A percentile compares a stretch with the other conserved stretches of the same genome.
These are phyloP conservation scores for Talaromyces sp. DNA, from an alignment of 2,329 filamentous ascomycete species.

Conservation along the genomic window DNA sequence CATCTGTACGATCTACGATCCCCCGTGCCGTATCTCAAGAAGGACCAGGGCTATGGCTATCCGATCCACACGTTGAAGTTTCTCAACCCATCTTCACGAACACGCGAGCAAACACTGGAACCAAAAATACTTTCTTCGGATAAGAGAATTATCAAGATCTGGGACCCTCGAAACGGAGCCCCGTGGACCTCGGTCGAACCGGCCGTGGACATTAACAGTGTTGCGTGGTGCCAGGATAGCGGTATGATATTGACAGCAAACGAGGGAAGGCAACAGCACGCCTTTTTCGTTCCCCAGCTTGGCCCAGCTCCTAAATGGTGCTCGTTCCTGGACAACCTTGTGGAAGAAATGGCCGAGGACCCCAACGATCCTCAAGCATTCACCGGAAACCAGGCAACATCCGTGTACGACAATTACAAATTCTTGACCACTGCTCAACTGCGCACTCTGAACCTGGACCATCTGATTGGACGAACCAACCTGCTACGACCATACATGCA, in stretches of 20 bases:
- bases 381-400: constrained; percentile 48
- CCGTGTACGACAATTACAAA: constrained; percentile 98
- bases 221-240: constrained; percentile 85
- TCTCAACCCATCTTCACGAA: constrained; percentile 61
- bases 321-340: constrained; percentile 91
- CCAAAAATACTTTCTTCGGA: constrained; percentile 85
- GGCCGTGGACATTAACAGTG: constrained; percentile 87
- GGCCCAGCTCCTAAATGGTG: constrained; percentile 95
- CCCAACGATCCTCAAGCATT: constrained; percentile 58
- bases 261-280: constrained; percentile 90
- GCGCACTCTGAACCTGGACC: constrained; percentile 76
- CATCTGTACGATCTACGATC: constrained; percentile 90
- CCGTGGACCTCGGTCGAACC: constrained; percentile 97
- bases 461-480: constrained; percentile 85
- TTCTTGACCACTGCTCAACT: constrained; percentile 89
- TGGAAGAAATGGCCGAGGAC: constrained; percentile 96
- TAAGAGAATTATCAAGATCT: constrained; percentile 95
- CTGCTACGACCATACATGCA: constrained; percentile 96
- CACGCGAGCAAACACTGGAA: constrained; percentile 63
- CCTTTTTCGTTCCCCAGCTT: constrained; percentile 90
- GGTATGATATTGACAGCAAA: constrained; percentile 97
- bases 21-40: constrained; percentile 77
- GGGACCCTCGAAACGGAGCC: constrained; percentile 75
- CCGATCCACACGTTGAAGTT: constrained; percentile 79
- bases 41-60: constrained; percentile 94